A percentile compares a stretch with the other conserved stretches of the same genome.
Evolutionary conservation across 306 rosid species (phyloP).

Genomic region (Castanea crenata): DNA sequence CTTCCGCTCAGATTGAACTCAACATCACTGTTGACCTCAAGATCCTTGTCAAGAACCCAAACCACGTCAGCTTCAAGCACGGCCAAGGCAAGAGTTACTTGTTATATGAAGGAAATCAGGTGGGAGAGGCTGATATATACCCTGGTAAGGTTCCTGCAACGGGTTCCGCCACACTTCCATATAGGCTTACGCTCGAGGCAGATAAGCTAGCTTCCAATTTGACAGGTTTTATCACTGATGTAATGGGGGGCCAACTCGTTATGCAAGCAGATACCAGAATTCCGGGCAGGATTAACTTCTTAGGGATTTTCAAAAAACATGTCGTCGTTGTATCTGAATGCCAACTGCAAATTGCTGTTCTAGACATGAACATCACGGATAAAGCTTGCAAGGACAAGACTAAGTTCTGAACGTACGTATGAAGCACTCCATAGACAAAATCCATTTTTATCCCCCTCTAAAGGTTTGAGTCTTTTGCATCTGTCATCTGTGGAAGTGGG

Average conservation of each 20-base stretch:
- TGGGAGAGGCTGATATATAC: conserved; percentile 52
- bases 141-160: conserved; percentile 52
- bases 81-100: conserved; percentile 41
- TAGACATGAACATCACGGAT: conserved; percentile 34
- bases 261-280: conserved; percentile 32
- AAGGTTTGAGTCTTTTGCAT: neutral
- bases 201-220: conserved; percentile 36
- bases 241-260: conserved; percentile 39
- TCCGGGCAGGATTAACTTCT: conserved; percentile 51
- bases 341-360: conserved; percentile 33
- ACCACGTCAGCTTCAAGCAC: conserved; percentile 57
- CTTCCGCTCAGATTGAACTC: conserved; percentile 37
- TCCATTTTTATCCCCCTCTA: neutral
- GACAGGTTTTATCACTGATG: conserved; percentile 32
- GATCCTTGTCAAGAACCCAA: conserved; percentile 45
- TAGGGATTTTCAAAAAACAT: conserved; percentile 61
- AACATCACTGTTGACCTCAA: conserved; percentile 49
- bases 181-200: conserved; percentile 46
- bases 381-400: conserved; percentile 57
- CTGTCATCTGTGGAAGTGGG: too few relatives aligned
- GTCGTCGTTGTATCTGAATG: conserved; percentile 48
- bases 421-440: neutral
- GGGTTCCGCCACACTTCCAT: conserved; percentile 28
- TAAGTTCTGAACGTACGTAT: conserved; percentile 31
- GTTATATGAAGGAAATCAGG: conserved; percentile 32